Evolutionary conservation across 768 basidiomycete species (phyloP).

Genomic region (Scleroderma citrinum): DNA sequence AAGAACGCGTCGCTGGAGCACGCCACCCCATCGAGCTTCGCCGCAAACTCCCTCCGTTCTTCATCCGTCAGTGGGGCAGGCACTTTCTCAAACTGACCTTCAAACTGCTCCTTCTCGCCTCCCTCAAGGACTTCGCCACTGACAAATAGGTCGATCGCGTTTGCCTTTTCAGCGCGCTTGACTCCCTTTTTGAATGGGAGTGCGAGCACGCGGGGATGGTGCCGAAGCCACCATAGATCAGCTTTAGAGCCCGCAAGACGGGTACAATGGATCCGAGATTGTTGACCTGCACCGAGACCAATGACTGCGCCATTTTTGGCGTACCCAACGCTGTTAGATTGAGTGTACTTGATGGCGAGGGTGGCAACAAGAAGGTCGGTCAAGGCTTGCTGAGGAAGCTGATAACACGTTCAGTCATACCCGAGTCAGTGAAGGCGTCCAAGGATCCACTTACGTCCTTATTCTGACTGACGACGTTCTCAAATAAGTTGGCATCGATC

Average conservation of each 20-base stretch:
- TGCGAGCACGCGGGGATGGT: slow-evolving; percentile 87
- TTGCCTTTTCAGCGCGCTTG: slow-evolving; percentile 97
- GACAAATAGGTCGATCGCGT: slow-evolving; percentile 96
- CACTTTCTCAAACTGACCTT: slow-evolving; percentile 70
- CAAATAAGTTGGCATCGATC: slow-evolving; percentile 75
- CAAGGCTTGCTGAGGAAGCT: slow-evolving; percentile 73
- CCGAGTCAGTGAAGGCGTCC: not conserved
- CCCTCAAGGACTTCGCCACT: slow-evolving; percentile 85
- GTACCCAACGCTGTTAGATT: slow-evolving; percentile 98
- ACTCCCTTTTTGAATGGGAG: slow-evolving; percentile 97
- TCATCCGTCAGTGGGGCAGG: slow-evolving; percentile 59
- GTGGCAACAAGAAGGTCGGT: slow-evolving; percentile 97
- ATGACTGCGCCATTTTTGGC: slow-evolving; percentile 88
- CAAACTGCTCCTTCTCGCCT: slow-evolving; percentile 88
- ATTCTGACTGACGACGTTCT: slow-evolving; percentile 85
- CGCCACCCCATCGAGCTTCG: slow-evolving; percentile 74
- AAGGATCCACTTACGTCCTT: slow-evolving; percentile 49
- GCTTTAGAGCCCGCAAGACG: slow-evolving; percentile 95
- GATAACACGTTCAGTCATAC: not conserved
- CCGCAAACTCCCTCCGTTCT: slow-evolving; percentile 73
- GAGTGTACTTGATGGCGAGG: slow-evolving; percentile 95
- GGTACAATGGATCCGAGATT: slow-evolving; percentile 98
- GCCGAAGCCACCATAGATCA: slow-evolving; percentile 99
- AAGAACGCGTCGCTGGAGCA: slow-evolving; percentile 99
- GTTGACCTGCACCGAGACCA: slow-evolving; percentile 96